These are phyloP conservation scores for Paramecium pentaurelia DNA, from an alignment of 73 alveolate genomes.

Conservation along the genomic window DNA sequence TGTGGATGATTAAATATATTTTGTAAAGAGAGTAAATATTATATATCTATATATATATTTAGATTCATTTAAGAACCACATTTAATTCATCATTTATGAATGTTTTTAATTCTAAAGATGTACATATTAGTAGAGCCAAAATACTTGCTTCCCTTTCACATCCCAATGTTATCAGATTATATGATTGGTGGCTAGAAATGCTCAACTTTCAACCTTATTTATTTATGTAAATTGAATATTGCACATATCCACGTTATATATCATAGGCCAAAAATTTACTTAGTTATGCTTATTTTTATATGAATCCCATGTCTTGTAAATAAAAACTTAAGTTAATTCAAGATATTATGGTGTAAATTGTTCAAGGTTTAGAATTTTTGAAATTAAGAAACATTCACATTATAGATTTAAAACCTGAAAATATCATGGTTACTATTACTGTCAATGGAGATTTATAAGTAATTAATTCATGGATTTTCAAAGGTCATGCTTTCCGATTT, in stretches of 20 bases:
- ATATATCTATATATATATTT: neutral
- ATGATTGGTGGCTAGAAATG: conserved; percentile 26
- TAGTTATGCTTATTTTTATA: conserved; percentile 17
- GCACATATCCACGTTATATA: neutral
- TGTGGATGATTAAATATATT: conserved; percentile 7
- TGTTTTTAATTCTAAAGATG: neutral
- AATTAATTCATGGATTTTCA: neutral
- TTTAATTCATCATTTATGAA: neutral
- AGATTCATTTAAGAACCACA: neutral
- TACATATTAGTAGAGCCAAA: neutral
- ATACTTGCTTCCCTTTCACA: neutral
- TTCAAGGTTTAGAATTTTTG: neutral
- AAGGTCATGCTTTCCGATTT: neutral
- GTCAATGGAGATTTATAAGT: conserved; percentile 1
- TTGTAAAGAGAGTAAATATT: neutral
- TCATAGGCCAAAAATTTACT: conserved; percentile 31
- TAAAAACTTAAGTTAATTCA: neutral
- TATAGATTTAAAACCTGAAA: neutral
- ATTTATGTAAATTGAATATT: conserved; percentile 27
- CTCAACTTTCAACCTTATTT: neutral
- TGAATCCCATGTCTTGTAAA: neutral
- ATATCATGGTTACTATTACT: conserved; percentile 15
- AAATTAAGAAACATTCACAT: neutral
- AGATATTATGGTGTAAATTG: neutral
- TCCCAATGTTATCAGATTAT: neutral